Evolutionary conservation across 2,329 filamentous ascomycete genomes (phyloP).

Genomic region (Didymella segeticola): DNA sequence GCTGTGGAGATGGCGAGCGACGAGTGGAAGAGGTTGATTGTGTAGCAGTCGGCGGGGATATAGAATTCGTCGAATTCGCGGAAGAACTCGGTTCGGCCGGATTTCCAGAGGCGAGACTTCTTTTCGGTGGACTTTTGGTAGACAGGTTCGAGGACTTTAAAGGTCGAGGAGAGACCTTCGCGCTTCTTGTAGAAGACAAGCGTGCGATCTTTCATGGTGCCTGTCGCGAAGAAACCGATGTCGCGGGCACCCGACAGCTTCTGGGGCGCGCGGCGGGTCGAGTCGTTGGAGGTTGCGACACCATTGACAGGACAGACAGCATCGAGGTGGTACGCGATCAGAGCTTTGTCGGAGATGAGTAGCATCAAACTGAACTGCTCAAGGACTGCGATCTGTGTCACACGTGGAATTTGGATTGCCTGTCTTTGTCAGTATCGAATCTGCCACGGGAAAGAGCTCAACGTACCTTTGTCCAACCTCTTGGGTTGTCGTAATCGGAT

Average conservation of each 20-base stretch:
- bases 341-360: constrained; percentile 85
- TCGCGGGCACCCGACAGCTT: constrained; percentile 86
- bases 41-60: constrained; percentile 92
- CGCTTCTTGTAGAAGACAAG: constrained; percentile 97
- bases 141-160: constrained; percentile 96
- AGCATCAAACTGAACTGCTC: constrained; percentile 96
- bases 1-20: constrained; percentile 90
- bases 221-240: constrained; percentile 95
- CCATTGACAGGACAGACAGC: constrained; percentile 69
- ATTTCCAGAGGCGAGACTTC: constrained; percentile 72
- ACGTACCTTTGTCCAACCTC: constrained; percentile 87
- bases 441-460: background rate
- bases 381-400: constrained; percentile 92
- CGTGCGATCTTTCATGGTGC: constrained; percentile 94
- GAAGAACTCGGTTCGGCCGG: constrained; percentile 90
- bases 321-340: constrained; percentile 94
- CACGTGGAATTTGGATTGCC: constrained; percentile 76
- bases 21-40: constrained; percentile 94
- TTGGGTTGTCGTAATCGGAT: constrained; percentile 84
- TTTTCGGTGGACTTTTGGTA: constrained; percentile 91
- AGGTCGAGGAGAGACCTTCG: constrained; percentile 88
- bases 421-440: constrained; percentile 51
- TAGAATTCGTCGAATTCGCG: constrained; percentile 99
- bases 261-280: constrained; percentile 83
- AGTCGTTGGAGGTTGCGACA: constrained; percentile 70